Conservation (phyloP, 176 grass and related monocot species). For the Oryza australiensis region DNA sequence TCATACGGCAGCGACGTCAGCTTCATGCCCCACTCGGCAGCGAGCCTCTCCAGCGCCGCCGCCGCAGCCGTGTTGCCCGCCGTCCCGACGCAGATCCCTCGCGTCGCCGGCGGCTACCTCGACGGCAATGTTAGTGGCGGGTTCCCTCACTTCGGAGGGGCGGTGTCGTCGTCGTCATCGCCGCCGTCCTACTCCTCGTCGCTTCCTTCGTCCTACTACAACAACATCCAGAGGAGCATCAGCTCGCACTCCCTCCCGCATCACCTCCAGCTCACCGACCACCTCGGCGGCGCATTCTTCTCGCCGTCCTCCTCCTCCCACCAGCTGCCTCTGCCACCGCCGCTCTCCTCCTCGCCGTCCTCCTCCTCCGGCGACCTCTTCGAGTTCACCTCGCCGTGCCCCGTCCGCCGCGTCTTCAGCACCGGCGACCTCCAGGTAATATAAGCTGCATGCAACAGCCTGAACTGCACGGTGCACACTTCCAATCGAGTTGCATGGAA, state of each 20-base stretch:
- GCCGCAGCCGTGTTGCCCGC: constrained; percentile 15
- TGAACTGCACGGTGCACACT: neutral
- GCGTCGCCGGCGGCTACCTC: constrained; percentile 1
- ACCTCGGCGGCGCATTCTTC: constrained; percentile 24
- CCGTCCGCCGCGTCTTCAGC: constrained; percentile 77
- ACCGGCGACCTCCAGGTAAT: constrained; percentile 85
- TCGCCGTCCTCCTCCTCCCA: constrained; percentile 30
- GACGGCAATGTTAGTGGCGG: constrained; percentile 35
- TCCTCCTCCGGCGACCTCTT: constrained; percentile 66
- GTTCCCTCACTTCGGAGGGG: constrained; percentile 15
- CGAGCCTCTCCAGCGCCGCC: too few relatives aligned
- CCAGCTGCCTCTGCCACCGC: constrained; percentile 34
- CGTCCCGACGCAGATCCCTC: constrained; percentile 36
- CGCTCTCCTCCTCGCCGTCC: constrained; percentile 55
- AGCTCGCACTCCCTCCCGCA: constrained; percentile 58
- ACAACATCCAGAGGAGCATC: constrained; percentile 55
- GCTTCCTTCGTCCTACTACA: constrained; percentile 40
- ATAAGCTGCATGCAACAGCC: neutral
- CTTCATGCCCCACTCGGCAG: constrained; percentile 24
- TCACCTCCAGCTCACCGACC: constrained; percentile 34
- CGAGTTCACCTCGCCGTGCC: constrained; percentile 51
- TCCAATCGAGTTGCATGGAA: neutral
- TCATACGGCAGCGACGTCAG: constrained; percentile 22
- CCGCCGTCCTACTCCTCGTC: constrained; percentile 44
- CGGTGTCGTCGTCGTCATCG: neutral